These are phyloP conservation scores for Nitzschia sp. DNA, from an alignment of 108 stramenopile genomes.

Conservation along the genomic window DNA sequence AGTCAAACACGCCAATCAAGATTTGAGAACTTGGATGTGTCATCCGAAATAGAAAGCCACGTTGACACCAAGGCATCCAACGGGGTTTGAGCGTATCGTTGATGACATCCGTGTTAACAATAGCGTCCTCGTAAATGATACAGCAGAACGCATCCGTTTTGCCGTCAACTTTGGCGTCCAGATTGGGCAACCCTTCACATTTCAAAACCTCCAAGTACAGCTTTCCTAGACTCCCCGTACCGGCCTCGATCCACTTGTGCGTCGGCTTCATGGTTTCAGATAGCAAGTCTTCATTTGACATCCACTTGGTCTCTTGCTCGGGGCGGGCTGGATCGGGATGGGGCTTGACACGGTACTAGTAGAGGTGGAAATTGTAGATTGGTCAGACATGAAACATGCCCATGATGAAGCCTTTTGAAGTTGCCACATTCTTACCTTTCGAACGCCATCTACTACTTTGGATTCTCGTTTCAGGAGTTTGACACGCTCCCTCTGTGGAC, in stretches of 20 bases:
- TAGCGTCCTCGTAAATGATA: slow-evolving; percentile 65
- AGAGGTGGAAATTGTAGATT: too few species aligned
- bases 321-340: slow-evolving; percentile 65
- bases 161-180: slow-evolving; percentile 30
- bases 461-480: slow-evolving; percentile 17
- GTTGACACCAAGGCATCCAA: slow-evolving; percentile 68
- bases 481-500: slow-evolving; percentile 13
- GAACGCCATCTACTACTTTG: slow-evolving; percentile 24
- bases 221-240: slow-evolving; percentile 63
- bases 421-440: slow-evolving; percentile 1
- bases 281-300: slow-evolving; percentile 51
- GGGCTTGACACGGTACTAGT: slow-evolving; percentile 59
- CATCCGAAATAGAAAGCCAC: slow-evolving; percentile 63
- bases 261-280: slow-evolving; percentile 52
- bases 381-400: too few species aligned
- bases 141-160: slow-evolving; percentile 70
- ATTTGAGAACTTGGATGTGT: slow-evolving; percentile 59
- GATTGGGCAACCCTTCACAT: slow-evolving; percentile 66
- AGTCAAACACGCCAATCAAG: slow-evolving; percentile 76
- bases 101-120: slow-evolving; percentile 63
- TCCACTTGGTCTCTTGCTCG: slow-evolving; percentile 54
- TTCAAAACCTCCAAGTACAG: slow-evolving; percentile 57
- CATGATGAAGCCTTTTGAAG: too few species aligned
- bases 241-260: slow-evolving; percentile 63
- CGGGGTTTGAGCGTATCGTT: slow-evolving; percentile 57